Percentiles rank a stretch among this genome's conserved stretches.
phyloP scores from a whole-genome alignment of 805 yeast species.

The Candida easanensis region DNA sequence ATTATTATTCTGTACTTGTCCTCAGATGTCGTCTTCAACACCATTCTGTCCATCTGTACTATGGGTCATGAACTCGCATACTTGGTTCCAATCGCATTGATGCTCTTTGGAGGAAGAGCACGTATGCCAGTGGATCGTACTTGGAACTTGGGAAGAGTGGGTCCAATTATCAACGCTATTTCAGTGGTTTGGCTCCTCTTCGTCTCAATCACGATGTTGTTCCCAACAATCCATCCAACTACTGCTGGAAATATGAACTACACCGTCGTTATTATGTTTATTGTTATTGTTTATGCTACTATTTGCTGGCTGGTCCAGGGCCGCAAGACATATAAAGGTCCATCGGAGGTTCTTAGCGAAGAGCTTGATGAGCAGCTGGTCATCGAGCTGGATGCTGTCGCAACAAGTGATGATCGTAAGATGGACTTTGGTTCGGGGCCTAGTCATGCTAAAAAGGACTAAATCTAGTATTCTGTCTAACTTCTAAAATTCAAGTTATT shows the following conservation, averaged over 20 bases:
- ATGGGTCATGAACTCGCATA: constrained; percentile 32
- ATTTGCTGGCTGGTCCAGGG: constrained; percentile 26
- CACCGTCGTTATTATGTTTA: constrained; percentile 25
- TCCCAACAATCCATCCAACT: constrained; percentile 26
- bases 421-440: no score
- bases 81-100: constrained; percentile 28
- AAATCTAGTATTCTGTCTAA: no score
- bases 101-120: constrained; percentile 25
- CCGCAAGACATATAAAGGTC: constrained; percentile 26
- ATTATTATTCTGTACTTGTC: constrained; percentile 31
- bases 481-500: no score
- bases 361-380: constrained; percentile 1
- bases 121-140: constrained; percentile 22
- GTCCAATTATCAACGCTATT: constrained; percentile 20
- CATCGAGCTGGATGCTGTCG: neutral
- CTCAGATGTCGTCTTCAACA: constrained; percentile 31
- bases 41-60: constrained; percentile 31
- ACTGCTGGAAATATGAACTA: constrained; percentile 26
- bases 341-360: constrained; percentile 18
- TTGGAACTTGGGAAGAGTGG: constrained; percentile 24
- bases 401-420: neutral
- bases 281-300: constrained; percentile 23
- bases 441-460: no score
- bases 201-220: constrained; percentile 24
- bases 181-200: constrained; percentile 23